Base-by-base conservation (phyloP, 2,329 filamentous ascomycete genomes). In the Fusarium sp. region DNA sequence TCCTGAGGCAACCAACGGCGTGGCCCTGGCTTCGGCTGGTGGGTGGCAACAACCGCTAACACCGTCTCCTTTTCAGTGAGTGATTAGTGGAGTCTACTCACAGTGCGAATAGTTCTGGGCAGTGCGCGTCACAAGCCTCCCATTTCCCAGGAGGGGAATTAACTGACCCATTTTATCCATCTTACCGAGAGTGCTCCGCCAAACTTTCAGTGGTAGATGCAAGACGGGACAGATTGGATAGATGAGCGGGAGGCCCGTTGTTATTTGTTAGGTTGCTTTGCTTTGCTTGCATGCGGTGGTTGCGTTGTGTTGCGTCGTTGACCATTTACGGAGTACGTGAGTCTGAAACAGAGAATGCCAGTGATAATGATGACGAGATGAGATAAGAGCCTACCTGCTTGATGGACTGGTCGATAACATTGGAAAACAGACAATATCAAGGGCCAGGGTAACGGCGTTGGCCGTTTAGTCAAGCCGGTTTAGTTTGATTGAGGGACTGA, bases 1-100 rank as follows among this genome's bases (percentile, higher is more conserved):
- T 76, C 75, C 74, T 76, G 76, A 77, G 76, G 76, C 75, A 77
- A 54, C 76, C 69, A 77, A 75, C 65, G 59, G 71, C 60, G 66
- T 72, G 57, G 67, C 60, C 63, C 68, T 68, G 71, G 62, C 58
- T 65, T 42, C 41, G 57, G 61, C 61, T 65, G 68, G 69, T 66
- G 68, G 59, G 68, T 73, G 71, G 71, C 73, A 75, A 72, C 59
- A 71, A 71, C 68, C 74, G 74, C 72, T 75, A 74, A 73, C 65
- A 70, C 60, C 44, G 67, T 72, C 69, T 68, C 64, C 75, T 76
- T 66, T 75, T 66, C 66, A 72, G 73, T 63, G 66, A 69, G 39
- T 56, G 39, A 59, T 73, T 70, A 77, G 75, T 77, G 75, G 75
- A 61, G 66, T 44, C 38, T 4, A 1, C 5, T 11, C 61, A 60